These are phyloP conservation scores for Agaricales sp. DNA, from an alignment of 1,284 basidiomycete species.

Conservation along the genomic window DNA sequence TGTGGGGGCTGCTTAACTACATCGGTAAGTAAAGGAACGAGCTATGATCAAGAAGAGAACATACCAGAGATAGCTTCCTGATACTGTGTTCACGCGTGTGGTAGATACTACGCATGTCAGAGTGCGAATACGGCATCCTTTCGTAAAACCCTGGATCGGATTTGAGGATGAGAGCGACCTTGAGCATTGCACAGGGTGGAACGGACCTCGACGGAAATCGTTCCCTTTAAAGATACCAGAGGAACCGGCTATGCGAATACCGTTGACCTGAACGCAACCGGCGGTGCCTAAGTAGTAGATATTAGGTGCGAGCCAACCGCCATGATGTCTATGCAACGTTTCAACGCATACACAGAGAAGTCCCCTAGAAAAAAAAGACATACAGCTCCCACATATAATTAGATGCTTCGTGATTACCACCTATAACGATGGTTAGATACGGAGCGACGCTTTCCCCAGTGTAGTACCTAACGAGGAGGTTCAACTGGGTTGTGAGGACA, in stretches of 20 bases:
- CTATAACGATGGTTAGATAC: conserved; percentile 88
- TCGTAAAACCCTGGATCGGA: conserved; percentile 54
- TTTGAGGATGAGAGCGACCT: neutral
- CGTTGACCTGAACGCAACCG: conserved; percentile 83
- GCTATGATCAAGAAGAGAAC: conserved; percentile 15
- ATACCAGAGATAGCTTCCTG: conserved; percentile 68
- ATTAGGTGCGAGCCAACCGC: conserved; percentile 93
- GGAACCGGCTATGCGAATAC: conserved; percentile 78
- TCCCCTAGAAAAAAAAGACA: conserved; percentile 20
- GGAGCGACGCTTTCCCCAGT: conserved; percentile 76
- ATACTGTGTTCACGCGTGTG: conserved; percentile 88
- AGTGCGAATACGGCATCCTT: conserved; percentile 57
- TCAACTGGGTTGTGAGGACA: neutral
- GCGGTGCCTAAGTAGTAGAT: conserved; percentile 95
- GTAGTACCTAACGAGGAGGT: conserved; percentile 60
- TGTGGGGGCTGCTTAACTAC: conserved; percentile 53
- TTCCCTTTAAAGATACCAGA: conserved; percentile 88
- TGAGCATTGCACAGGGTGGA: conserved; percentile 1
- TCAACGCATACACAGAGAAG: neutral
- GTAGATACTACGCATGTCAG: conserved; percentile 78
- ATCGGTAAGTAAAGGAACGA: conserved; percentile 3
- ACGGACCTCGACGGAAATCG: conserved; percentile 70
- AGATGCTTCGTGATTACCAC: conserved; percentile 97
- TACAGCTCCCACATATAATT: conserved; percentile 97
- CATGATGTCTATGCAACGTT: conserved; percentile 60